These are phyloP conservation scores for Neurospora terricola DNA, from an alignment of 495 filamentous ascomycete genomes.

Conservation along the genomic window DNA sequence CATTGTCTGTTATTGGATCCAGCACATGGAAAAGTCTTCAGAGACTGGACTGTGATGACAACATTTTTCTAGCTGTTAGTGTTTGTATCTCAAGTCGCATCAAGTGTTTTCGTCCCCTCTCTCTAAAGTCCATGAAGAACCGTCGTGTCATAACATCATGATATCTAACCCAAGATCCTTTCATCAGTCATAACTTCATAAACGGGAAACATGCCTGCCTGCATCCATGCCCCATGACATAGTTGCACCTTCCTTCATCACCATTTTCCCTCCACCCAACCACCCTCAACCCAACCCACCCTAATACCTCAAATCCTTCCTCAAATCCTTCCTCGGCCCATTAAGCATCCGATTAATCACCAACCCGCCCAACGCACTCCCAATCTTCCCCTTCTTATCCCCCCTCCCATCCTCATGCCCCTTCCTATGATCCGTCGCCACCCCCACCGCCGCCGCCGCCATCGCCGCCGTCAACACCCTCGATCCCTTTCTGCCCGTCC, in stretches of 20 bases:
- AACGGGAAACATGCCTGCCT: not conserved
- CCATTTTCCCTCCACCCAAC: not conserved
- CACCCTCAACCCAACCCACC: not conserved
- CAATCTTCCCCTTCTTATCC: slow-evolving; percentile 9
- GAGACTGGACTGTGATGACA: not conserved
- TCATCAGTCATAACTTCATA: not conserved
- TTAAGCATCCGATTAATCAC: slow-evolving; percentile 22
- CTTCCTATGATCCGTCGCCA: slow-evolving; percentile 15
- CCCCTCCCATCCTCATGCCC: not conserved
- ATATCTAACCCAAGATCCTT: not conserved
- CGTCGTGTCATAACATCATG: not conserved
- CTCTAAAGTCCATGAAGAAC: not conserved
- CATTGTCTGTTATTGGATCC: not conserved
- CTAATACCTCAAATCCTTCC: slow-evolving; percentile 7
- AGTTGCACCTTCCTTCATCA: not conserved
- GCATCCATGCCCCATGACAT: not conserved
- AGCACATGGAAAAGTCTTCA: not conserved
- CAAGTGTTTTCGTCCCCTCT: not conserved
- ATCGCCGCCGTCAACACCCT: slow-evolving; percentile 36
- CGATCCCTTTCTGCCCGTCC: slow-evolving; percentile 28
- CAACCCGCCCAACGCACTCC: slow-evolving; percentile 16
- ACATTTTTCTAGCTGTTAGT: not conserved
- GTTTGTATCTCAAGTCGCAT: not conserved
- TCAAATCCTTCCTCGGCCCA: slow-evolving; percentile 16
- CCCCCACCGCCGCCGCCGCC: slow-evolving; percentile 30